phyloP scores from a whole-genome alignment of 2,329 filamentous ascomycete species.

The Cryphonectria radicalis region DNA sequence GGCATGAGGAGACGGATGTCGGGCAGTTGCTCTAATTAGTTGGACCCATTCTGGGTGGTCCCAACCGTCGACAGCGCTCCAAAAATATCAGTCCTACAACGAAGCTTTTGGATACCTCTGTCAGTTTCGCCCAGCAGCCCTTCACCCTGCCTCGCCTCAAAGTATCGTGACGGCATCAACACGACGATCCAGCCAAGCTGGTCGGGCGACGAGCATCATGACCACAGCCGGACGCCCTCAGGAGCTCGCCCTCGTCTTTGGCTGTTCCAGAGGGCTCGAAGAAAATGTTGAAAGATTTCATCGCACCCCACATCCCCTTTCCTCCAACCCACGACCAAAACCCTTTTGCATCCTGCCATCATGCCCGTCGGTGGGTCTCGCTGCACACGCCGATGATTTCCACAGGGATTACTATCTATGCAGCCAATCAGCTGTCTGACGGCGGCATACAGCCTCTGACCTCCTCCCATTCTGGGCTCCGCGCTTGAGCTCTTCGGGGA shows the following conservation, averaged over 20 bases:
- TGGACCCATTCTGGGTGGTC: background rate
- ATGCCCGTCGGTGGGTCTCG: constrained; percentile 20
- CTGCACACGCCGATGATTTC: constrained; percentile 8
- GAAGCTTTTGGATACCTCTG: background rate
- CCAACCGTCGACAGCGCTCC: background rate
- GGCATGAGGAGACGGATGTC: constrained; percentile 10
- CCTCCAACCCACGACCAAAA: background rate
- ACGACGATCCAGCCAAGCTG: background rate
- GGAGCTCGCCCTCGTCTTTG: background rate
- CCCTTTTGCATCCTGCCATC: background rate
- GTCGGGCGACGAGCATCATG: background rate
- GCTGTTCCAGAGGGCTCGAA: background rate
- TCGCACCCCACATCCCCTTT: background rate
- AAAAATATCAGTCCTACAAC: background rate
- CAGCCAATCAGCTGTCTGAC: constrained; percentile 10
- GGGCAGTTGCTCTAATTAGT: background rate
- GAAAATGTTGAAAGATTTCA: too few relatives aligned
- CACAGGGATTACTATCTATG: constrained; percentile 2
- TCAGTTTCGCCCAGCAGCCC: background rate
- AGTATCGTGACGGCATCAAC: background rate
- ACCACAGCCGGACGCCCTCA: background rate
- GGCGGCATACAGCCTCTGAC: background rate
- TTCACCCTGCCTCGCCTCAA: background rate
- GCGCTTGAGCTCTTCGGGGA: background rate
- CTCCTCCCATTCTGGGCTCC: constrained; percentile 8